A percentile compares a stretch with the other conserved stretches of the same genome.
These are phyloP conservation scores for Xylaria flabelliformis DNA, from an alignment of 495 filamentous ascomycete genomes.

Conservation along the genomic window DNA sequence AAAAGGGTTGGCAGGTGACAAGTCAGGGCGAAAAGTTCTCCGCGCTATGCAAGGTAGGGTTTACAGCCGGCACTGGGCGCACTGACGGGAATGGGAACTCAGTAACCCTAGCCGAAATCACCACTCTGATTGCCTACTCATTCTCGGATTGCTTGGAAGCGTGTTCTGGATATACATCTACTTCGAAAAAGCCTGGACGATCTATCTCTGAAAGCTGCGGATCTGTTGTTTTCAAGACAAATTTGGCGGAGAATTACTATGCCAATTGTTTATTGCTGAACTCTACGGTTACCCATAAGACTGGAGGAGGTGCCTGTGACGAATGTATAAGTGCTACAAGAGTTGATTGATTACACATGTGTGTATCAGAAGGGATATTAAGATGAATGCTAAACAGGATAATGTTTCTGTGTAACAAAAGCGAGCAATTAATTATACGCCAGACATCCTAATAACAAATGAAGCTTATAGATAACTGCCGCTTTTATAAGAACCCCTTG, in stretches of 20 bases:
- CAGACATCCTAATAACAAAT: background rate
- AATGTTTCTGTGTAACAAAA: background rate
- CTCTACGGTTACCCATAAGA: background rate
- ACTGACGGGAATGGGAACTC: background rate
- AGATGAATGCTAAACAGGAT: background rate
- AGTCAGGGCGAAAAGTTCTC: slow-evolving; percentile 4
- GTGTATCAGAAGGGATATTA: background rate
- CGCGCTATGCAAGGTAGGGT: background rate
- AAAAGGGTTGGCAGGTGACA: background rate
- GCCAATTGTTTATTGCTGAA: background rate
- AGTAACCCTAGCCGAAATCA: slow-evolving; percentile 1
- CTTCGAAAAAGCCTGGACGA: background rate
- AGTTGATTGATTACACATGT: background rate
- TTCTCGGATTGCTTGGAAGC: slow-evolving; percentile 5
- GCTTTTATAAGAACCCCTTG: background rate
- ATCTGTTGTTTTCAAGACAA: slow-evolving; percentile 7
- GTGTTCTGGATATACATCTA: background rate
- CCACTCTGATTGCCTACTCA: slow-evolving; percentile 1
- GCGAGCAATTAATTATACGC: background rate
- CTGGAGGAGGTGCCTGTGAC: background rate
- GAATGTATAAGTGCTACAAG: slow-evolving; percentile 4
- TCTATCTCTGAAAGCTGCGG: background rate
- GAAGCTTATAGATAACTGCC: background rate
- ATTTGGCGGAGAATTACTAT: background rate
- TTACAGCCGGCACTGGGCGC: background rate